Evolutionary conservation across 805 yeast species (phyloP).

Genomic region (Ogataea methanolica): DNA sequence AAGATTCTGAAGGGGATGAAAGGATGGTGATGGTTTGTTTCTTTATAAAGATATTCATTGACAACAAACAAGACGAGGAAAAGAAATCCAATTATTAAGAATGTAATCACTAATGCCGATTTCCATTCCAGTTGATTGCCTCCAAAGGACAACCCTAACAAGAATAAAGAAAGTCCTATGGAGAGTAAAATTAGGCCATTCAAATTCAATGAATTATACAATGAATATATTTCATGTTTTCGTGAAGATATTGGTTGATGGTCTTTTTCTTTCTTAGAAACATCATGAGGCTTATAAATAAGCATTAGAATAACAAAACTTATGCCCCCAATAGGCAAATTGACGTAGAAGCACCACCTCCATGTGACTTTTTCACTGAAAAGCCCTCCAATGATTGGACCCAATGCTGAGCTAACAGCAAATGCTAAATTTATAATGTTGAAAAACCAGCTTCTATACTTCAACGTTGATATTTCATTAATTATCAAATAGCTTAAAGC

Average conservation of each 20-base stretch:
- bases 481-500: slow-evolving; percentile 53
- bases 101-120: slow-evolving; percentile 47
- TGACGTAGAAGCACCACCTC: slow-evolving; percentile 76
- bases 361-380: slow-evolving; percentile 48
- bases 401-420: slow-evolving; percentile 48
- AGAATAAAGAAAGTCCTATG: slow-evolving; percentile 40
- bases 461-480: slow-evolving; percentile 48
- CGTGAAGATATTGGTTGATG: background rate
- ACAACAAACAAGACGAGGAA: slow-evolving; percentile 31
- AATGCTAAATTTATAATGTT: slow-evolving; percentile 40
- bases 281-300: slow-evolving; percentile 5
- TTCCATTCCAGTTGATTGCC: slow-evolving; percentile 52
- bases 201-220: slow-evolving; percentile 5
- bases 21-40: slow-evolving; percentile 29
- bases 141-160: slow-evolving; percentile 55
- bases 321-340: slow-evolving; percentile 63
- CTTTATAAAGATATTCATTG: slow-evolving; percentile 31
- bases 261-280: background rate
- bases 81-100: slow-evolving; percentile 43
- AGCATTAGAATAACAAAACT: slow-evolving; percentile 37
- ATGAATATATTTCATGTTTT: background rate
- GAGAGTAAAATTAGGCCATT: slow-evolving; percentile 37
- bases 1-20: slow-evolving; percentile 42
- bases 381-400: slow-evolving; percentile 67
- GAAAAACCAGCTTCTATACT: slow-evolving; percentile 35